Evolutionary conservation across 1,284 basidiomycete genomes (phyloP), one percentile per base, ranked within the genome.

Genomic region (Leucoagaricus sp.): DNA sequence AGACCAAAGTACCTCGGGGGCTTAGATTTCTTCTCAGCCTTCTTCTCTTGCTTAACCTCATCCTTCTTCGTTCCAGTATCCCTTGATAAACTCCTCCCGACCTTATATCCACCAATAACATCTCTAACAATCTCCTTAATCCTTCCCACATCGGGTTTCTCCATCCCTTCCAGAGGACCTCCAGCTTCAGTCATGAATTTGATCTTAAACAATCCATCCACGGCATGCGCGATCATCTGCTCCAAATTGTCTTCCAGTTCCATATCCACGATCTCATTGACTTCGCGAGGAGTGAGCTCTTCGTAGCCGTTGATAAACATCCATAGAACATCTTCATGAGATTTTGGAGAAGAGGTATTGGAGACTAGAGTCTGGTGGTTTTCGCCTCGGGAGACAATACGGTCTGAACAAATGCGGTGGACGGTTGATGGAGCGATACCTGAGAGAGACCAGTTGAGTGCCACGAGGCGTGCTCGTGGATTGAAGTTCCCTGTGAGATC

Each of bases 291-390:
- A 21, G 90, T 87, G 0, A 98, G 87, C 52, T 86, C 81, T 62
- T 95, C 84, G 1, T 81, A 75, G 2, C 78, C 68, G 31, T 77
- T 78, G 52, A 98, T 74, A 74, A 97, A 98, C 69, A 78, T 78
- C 83, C 89, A 87, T 25, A 99, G 75, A 9, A 96, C 84, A 1
- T 83, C 77, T 70, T 98, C 95, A 71, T 98, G 92, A 17, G 59
- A 56, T 4, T 55, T 33, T 6, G 61, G 54, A 1, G 61, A 58
- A 65, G 12, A 10, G 6, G 25, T 1, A 29, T 93, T 86, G 0
- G 88, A 84, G 40, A 79, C 81, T 0, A 98, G 81, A 0, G 83
- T 82, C 67, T 96, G 95, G 73, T 98, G 95, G 59, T 89, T 91
- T 5, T 85, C 82, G 0, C 94, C 96, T 3, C 95, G 88, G 17